Evolutionary conservation across 1,284 basidiomycete species (phyloP), one percentile per base, ranked within the genome.

Genomic region (Leucoagaricus sp.): DNA sequence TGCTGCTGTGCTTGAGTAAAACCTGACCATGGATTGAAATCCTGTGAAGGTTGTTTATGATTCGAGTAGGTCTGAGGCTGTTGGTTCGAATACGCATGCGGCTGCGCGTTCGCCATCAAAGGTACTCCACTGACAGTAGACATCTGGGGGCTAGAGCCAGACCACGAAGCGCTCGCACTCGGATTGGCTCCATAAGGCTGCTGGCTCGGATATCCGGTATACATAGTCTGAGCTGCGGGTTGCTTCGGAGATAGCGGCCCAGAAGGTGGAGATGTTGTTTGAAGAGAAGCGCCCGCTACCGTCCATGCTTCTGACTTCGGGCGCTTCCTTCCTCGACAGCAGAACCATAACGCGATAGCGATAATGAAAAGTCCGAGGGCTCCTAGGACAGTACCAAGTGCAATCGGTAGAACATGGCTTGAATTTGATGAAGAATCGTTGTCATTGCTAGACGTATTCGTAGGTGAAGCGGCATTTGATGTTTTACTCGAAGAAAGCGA

Each of bases 301-400:
- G 69, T 67, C 72, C 72, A 73, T 9, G 67, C 65, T 53, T 72
- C 68, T 1, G 72, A 70, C 7, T 55, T 53, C 0, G 72, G 68
- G 25, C 69, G 60, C 26, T 41, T 50, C 42, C 53, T 66, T 10
- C 59, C 49, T 15, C 64, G 62, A 40, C 55, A 56, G 59, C 62
- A 69, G 57, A 68, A 70, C 65, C 65, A 71, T n/a, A 71, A 15
- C 4, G 61, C 64, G 1, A 64, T 52, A 9, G 60, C 29, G 21
- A 72, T 54, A 38, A 70, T 58, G n/a, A 68, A 33, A 26, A 72
- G 52, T 3, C 61, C 68, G 2, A 72, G 58, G 6, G 67, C 59
- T 17, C 72, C 72, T 15, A 74, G 59, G 5, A 65, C 60, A 9
- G 65, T 64, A 8, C 71, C 71, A 3, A 74, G 58, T 0, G 65